A percentile compares a stretch with the other conserved stretches of the same genome.
These are phyloP conservation scores for Exophiala mesophila DNA, from an alignment of 2,329 filamentous ascomycete species.

Conservation along the genomic window DNA sequence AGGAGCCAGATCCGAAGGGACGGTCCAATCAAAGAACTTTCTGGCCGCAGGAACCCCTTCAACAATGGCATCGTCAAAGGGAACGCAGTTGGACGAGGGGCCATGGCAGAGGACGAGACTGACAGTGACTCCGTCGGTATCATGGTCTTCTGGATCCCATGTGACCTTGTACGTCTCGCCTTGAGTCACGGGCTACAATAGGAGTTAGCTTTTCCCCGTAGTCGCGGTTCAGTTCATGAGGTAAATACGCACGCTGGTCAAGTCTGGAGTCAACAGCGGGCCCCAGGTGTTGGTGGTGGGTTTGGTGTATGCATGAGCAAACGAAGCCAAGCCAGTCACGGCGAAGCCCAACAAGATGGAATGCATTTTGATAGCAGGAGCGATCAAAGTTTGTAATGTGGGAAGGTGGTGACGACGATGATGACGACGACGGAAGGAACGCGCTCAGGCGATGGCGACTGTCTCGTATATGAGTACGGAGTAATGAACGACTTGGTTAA, in stretches of 20 bases:
- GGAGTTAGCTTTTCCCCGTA: no score
- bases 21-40: constrained; percentile 23
- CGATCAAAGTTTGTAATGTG: background rate
- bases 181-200: constrained; percentile 23
- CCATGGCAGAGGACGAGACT: constrained; percentile 27
- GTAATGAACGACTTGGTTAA: constrained; percentile 8
- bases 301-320: constrained; percentile 56
- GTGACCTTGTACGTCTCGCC: constrained; percentile 24
- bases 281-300: constrained; percentile 20
- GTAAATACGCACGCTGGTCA: constrained; percentile 10
- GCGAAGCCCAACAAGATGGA: constrained; percentile 38
- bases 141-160: constrained; percentile 22
- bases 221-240: no score
- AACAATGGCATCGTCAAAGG: constrained; percentile 18
- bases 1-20: constrained; percentile 22
- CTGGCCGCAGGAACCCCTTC: constrained; percentile 20
- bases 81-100: constrained; percentile 24
- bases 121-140: constrained; percentile 22
- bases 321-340: constrained; percentile 62
- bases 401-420: background rate
- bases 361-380: constrained; percentile 12
- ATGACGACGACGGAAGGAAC: background rate
- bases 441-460: no score
- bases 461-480: background rate
- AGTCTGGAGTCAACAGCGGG: constrained; percentile 24